Conservation (phyloP, 2,329 filamentous ascomycete species). For the Hypoxylon sp. region DNA sequence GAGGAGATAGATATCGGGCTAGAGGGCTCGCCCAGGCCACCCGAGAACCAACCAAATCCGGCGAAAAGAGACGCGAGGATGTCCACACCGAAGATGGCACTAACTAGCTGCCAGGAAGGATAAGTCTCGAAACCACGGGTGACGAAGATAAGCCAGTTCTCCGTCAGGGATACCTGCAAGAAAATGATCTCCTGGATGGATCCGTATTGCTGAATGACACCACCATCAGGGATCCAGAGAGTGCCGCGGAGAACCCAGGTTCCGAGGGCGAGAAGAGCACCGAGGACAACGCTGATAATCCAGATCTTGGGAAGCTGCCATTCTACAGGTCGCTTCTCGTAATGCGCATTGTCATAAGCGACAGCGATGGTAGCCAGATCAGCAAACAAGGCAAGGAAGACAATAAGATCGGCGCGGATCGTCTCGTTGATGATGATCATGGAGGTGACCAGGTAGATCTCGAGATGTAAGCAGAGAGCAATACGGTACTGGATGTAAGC, state of each 20-base stretch:
- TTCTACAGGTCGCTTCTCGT: constrained; percentile 73
- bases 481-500: constrained; percentile 76
- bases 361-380: constrained; percentile 78
- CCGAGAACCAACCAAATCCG: constrained; percentile 74
- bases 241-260: constrained; percentile 75
- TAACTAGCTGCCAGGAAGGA: constrained; percentile 74
- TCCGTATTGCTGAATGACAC: constrained; percentile 78
- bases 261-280: constrained; percentile 68
- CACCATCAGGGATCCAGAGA: constrained; percentile 71
- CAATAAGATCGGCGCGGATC: constrained; percentile 71
- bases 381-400: constrained; percentile 77
- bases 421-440: constrained; percentile 80
- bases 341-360: constrained; percentile 77
- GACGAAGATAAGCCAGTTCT: constrained; percentile 83
- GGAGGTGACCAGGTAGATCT: constrained; percentile 76
- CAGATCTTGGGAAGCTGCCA: constrained; percentile 80
- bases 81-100: constrained; percentile 73
- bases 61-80: constrained; percentile 73
- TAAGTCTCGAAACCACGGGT: constrained; percentile 75
- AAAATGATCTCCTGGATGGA: constrained; percentile 78
- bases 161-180: constrained; percentile 74
- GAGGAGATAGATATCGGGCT: constrained; percentile 48
- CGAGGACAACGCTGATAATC: constrained; percentile 73
- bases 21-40: constrained; percentile 47
- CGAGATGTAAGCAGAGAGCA: constrained; percentile 71